These are phyloP conservation scores for Aquilaria malaccensis DNA, from an alignment of 345 rosid genomes.

Conservation along the genomic window DNA sequence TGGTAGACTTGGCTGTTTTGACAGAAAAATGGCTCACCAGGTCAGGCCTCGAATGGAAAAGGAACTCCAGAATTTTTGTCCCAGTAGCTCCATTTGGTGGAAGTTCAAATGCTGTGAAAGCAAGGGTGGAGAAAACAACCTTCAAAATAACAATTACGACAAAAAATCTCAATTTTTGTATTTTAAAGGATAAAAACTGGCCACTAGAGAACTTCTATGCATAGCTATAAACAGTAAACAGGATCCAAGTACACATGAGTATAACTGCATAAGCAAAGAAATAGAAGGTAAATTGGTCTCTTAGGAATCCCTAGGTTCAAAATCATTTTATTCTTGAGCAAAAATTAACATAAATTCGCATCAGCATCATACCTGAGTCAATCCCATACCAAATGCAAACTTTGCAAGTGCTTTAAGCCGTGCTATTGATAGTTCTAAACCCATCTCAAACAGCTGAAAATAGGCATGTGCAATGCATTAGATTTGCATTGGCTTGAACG, in stretches of 20 bases:
- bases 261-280: background rate
- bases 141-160: conserved; percentile 25
- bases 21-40: conserved; percentile 40
- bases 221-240: background rate
- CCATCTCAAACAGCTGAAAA: conserved; percentile 97
- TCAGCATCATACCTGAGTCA: conserved; percentile 67
- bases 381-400: conserved; percentile 95
- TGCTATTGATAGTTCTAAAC: conserved; percentile 93
- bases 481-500: conserved; percentile 14
- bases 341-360: conserved; percentile 1
- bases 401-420: conserved; percentile 95
- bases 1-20: background rate
- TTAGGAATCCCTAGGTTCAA: background rate
- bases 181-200: background rate
- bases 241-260: background rate
- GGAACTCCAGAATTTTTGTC: conserved; percentile 78
- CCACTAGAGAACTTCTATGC: background rate
- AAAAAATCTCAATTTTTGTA: too few relatives aligned
- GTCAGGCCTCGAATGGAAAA: conserved; percentile 87
- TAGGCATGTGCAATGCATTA: conserved; percentile 4
- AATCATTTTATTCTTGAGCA: background rate
- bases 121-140: conserved; percentile 89
- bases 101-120: conserved; percentile 95
- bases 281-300: background rate
- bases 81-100: conserved; percentile 97